Percentiles rank a stretch among this genome's conserved stretches.
Evolutionary conservation across 2,329 filamentous ascomycete genomes (phyloP).

Genomic region (Fusarium hainanense): DNA sequence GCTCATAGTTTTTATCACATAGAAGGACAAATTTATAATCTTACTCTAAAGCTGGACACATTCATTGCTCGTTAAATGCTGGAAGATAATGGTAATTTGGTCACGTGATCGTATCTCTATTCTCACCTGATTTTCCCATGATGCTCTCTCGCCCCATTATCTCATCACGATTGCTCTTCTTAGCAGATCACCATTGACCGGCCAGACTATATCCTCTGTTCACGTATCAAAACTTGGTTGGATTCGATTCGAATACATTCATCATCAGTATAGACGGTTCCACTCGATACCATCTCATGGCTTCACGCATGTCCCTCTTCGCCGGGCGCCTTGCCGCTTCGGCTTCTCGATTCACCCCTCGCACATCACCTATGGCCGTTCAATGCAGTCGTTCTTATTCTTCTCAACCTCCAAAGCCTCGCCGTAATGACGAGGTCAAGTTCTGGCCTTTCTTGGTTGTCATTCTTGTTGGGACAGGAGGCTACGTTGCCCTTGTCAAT

Average conservation of each 20-base stretch:
- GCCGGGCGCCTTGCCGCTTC: conserved; percentile 44
- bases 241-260: not conserved
- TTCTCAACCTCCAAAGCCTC: conserved; percentile 54
- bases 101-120: conserved; percentile 27
- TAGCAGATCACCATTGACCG: not conserved
- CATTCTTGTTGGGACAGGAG: conserved; percentile 60
- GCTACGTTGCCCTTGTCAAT: conserved; percentile 63
- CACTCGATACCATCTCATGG: conserved; percentile 41
- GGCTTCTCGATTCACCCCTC: conserved; percentile 34
- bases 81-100: not conserved
- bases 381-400: conserved; percentile 55
- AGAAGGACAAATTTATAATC: not conserved
- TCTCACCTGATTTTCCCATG: conserved; percentile 19
- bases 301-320: conserved; percentile 47
- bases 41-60: not conserved
- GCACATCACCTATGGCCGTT: conserved; percentile 27
- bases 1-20: not conserved
- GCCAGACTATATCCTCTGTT: not conserved
- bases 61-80: not conserved
- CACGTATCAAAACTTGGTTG: not conserved
- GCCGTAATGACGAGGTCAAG: conserved; percentile 57
- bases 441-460: conserved; percentile 69
- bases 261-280: not conserved
- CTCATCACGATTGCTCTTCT: not conserved
- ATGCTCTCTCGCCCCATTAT: conserved; percentile 13